A percentile compares a stretch with the other conserved stretches of the same genome.
phyloP scores from a whole-genome alignment of 768 basidiomycete genomes.

The Collybiopsis confluens region DNA sequence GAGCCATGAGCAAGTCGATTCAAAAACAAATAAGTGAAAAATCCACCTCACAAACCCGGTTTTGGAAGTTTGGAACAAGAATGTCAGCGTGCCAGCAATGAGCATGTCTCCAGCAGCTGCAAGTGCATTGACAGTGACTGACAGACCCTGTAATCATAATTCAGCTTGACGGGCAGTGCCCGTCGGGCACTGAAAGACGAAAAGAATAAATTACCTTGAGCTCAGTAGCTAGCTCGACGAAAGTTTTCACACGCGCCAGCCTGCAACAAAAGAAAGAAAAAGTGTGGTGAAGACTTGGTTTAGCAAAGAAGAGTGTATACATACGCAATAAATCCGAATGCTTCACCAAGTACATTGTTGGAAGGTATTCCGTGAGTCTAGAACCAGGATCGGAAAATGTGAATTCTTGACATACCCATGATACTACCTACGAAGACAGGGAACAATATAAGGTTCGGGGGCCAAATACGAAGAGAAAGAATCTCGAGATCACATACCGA shows the following conservation, averaged over 20 bases:
- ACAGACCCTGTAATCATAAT: slow-evolving; percentile 32
- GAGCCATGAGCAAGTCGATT: no score
- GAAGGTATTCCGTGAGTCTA: no score
- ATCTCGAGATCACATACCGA: slow-evolving; percentile 16
- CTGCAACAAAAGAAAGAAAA: not conserved
- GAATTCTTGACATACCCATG: slow-evolving; percentile 22
- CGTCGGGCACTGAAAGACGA: no score
- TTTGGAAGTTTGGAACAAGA: slow-evolving; percentile 40
- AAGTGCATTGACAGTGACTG: slow-evolving; percentile 48
- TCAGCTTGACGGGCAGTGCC: no score
- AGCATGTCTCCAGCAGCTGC: slow-evolving; percentile 43
- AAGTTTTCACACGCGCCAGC: not conserved
- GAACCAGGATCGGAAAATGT: no score
- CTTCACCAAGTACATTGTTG: no score
- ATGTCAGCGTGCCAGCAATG: slow-evolving; percentile 45
- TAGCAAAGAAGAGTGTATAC: not conserved
- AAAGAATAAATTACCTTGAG: no score
- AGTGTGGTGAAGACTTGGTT: not conserved
- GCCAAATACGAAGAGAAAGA: no score
- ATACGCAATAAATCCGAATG: slow-evolving; percentile 4
- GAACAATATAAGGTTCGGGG: no score
- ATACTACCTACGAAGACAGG: slow-evolving; percentile 30
- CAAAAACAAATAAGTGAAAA: no score
- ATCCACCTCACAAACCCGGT: slow-evolving; percentile 49
- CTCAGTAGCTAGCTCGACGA: slow-evolving; percentile 2